Base-by-base conservation (phyloP, 2,329 filamentous ascomycete species). In the Cladosporium velox region DNA sequence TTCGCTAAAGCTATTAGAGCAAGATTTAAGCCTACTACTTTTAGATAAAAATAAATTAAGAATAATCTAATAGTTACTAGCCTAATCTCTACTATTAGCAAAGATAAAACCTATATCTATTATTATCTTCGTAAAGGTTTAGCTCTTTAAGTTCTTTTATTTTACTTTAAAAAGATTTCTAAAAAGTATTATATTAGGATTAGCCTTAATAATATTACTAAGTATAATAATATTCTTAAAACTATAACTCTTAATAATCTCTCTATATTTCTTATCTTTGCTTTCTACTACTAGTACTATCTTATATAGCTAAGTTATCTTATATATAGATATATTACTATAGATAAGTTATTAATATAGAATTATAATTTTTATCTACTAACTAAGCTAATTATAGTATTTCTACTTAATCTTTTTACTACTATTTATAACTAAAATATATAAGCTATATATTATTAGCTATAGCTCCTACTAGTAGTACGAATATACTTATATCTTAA, bases 41-140 rank as follows among this genome's bases (percentile, higher is more conserved):
- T 93, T 90, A 49, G 91, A 94, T 91, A 96, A 96, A 72, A 93
- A 87, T 8, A 96, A 80, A 75, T 97, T 93, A 21, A 97, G 86
- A 77, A 97, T 97, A 81, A 97, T 97, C 78, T 97, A 93, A 72
- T 96, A 89, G 76, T 97, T 93, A n/a, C 91, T 91, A 12, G 93
- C 93, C 93, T 93, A 97, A 79, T 97, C 93, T 71, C 93, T 88
- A 71, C 90, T 93, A 78, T 97, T 93, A 67, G 93, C 93, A 72
- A 97, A 97, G 68, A 97, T 93, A 72, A 97, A 96, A 72, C 97
- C 90, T 24, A 93, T 93, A 69, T 97, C 92, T 68, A 97, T 95
- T 65, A 87, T 85, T 52, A 89, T 84, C 67, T 91, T 81, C 3
- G 79, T 78, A 66, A 88, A 86, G 71, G 89, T 85, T 14, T 88